These are phyloP conservation scores for Wickerhamiella qilinensis DNA, from an alignment of 805 yeast genomes.

Conservation along the genomic window DNA sequence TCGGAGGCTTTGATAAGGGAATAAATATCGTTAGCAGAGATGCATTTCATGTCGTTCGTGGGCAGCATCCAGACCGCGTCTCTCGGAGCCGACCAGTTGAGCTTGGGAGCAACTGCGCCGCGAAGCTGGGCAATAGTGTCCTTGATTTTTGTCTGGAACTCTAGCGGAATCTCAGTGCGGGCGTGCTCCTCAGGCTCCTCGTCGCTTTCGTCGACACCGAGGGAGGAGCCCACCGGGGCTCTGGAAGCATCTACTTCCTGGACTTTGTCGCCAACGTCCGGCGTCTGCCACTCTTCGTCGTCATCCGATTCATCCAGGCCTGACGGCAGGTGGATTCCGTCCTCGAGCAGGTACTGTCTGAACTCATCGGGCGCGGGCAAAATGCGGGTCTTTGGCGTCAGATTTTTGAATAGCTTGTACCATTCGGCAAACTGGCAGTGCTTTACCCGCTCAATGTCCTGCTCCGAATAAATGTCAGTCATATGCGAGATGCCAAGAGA, in stretches of 20 bases:
- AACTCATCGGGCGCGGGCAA: slow-evolving; percentile 45
- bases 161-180: slow-evolving; percentile 30
- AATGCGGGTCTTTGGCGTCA: slow-evolving; percentile 35
- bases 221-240: slow-evolving; percentile 15
- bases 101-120: slow-evolving; percentile 65
- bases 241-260: no score
- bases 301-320: slow-evolving; percentile 45
- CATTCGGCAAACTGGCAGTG: slow-evolving; percentile 23
- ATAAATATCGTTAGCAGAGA: slow-evolving; percentile 57
- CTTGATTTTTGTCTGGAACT: slow-evolving; percentile 40
- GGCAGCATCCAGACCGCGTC: slow-evolving; percentile 89
- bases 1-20: slow-evolving; percentile 72
- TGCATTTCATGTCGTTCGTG: slow-evolving; percentile 59
- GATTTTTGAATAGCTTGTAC: slow-evolving; percentile 35
- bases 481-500: not conserved
- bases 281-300: slow-evolving; percentile 29
- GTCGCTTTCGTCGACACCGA: slow-evolving; percentile 14
- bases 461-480: not conserved
- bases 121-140: slow-evolving; percentile 29
- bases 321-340: slow-evolving; percentile 50
- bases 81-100: slow-evolving; percentile 95
- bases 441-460: not conserved
- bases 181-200: slow-evolving; percentile 9
- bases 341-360: slow-evolving; percentile 43
- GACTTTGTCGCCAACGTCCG: not conserved